phyloP scores from a whole-genome alignment of 768 basidiomycete genomes.

The Suillus bovinus region DNA sequence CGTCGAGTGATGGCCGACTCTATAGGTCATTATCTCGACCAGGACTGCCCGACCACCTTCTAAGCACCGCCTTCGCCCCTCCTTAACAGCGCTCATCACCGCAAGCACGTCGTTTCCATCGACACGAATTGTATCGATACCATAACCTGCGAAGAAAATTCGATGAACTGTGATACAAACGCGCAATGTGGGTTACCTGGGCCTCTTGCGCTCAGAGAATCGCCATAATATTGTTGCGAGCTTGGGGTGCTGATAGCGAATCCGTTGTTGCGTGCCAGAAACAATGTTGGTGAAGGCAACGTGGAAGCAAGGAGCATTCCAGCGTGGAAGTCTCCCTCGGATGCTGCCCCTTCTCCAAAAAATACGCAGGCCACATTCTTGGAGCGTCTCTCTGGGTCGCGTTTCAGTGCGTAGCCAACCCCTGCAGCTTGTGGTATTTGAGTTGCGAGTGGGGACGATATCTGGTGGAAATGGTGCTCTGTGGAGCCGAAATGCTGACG shows the following conservation, averaged over 20 bases:
- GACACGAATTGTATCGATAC: slow-evolving; percentile 87
- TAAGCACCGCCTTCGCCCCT: slow-evolving; percentile 69
- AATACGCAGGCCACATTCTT: slow-evolving; percentile 84
- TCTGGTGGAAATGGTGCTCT: slow-evolving; percentile 87
- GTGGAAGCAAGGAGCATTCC: slow-evolving; percentile 81
- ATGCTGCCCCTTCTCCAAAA: slow-evolving; percentile 93
- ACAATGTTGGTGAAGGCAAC: slow-evolving; percentile 71
- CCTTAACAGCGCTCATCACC: slow-evolving; percentile 70
- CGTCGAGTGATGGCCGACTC: slow-evolving; percentile 93
- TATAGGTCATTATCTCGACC: slow-evolving; percentile 90
- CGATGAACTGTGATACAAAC: background rate
- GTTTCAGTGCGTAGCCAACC: slow-evolving; percentile 85
- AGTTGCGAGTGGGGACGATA: slow-evolving; percentile 90
- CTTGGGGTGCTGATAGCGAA: slow-evolving; percentile 95
- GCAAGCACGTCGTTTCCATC: slow-evolving; percentile 94
- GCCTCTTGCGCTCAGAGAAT: slow-evolving; percentile 90
- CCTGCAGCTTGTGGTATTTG: slow-evolving; percentile 96
- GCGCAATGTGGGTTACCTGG: slow-evolving; percentile 42
- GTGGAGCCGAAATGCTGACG: slow-evolving; percentile 82
- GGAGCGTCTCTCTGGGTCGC: slow-evolving; percentile 65
- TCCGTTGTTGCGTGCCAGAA: slow-evolving; percentile 81
- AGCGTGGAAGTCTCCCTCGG: slow-evolving; percentile 95
- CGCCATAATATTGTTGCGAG: slow-evolving; percentile 86
- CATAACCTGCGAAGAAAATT: slow-evolving; percentile 46
- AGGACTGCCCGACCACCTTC: slow-evolving; percentile 81